A percentile compares a stretch with the other conserved stretches of the same genome.
Evolutionary conservation across 192 early-diverging fungal species (phyloP).

Genomic region (Powellomyces hirtus): DNA sequence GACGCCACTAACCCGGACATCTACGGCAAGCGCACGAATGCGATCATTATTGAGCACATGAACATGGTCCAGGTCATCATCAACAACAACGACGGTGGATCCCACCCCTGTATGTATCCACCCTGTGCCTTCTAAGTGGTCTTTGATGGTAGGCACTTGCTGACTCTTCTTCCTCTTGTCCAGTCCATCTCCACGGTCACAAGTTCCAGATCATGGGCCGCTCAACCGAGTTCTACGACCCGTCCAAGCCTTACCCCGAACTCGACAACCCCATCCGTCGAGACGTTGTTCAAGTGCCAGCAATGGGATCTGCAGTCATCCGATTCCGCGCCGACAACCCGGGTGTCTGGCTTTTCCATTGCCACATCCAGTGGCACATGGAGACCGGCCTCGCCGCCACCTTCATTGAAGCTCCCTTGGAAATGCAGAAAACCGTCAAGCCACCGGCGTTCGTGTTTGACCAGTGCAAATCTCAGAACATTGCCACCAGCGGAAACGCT

Average conservation of each 20-base stretch:
- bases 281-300: constrained; percentile 72
- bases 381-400: constrained; percentile 68
- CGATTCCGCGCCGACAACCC: constrained; percentile 80
- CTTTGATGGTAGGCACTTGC: neutral
- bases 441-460: constrained; percentile 60
- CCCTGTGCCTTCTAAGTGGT: neutral
- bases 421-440: constrained; percentile 49
- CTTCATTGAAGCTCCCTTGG: constrained; percentile 71
- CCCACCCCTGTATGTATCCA: constrained; percentile 55
- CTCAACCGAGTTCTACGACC: constrained; percentile 51
- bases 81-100: constrained; percentile 71
- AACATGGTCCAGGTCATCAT: constrained; percentile 68
- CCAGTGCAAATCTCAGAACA: constrained; percentile 61
- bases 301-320: constrained; percentile 59
- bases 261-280: constrained; percentile 64
- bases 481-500: constrained; percentile 66
- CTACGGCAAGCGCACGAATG: constrained; percentile 65
- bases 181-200: constrained; percentile 82
- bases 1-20: constrained; percentile 44
- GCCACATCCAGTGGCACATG: constrained; percentile 82
- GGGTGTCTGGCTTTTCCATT: constrained; percentile 76
- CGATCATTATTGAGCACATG: constrained; percentile 59
- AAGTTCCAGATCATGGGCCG: constrained; percentile 74
- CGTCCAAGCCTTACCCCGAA: constrained; percentile 32
- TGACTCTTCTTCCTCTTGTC: constrained; percentile 22